Conservation (phyloP, 148 eudicot genomes). For the Chenopodium quinoa region DNA sequence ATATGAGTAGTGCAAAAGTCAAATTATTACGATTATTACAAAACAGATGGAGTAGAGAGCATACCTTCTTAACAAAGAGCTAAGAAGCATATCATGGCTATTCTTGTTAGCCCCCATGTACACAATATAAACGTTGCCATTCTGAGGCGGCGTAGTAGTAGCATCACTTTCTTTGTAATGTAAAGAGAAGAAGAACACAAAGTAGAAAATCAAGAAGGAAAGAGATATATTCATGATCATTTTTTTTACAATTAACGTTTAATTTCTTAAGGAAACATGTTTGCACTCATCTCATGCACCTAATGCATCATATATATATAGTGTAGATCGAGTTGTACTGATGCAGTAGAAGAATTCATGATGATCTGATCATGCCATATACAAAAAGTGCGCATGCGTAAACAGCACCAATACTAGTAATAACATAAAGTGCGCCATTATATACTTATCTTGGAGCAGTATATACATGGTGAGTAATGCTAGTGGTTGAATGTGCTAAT, state of each 20-base stretch:
- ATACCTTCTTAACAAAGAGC: slow-evolving; percentile 43
- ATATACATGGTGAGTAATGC: background rate
- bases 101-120: slow-evolving; percentile 57
- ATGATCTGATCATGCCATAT: background rate
- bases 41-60: background rate
- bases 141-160: background rate
- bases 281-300: background rate
- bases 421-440: slow-evolving; percentile 29
- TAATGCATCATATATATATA: slow-evolving; percentile 11
- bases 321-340: background rate
- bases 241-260: background rate
- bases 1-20: no score
- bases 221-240: slow-evolving; percentile 9
- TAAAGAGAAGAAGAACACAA: background rate
- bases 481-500: slow-evolving; percentile 11
- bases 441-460: slow-evolving; percentile 3
- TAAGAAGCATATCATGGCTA: slow-evolving; percentile 36
- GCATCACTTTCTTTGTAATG: background rate
- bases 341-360: background rate
- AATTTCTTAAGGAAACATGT: background rate
- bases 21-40: no score
- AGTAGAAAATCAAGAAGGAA: background rate
- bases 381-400: slow-evolving; percentile 26
- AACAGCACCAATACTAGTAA: slow-evolving; percentile 17
- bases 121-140: slow-evolving; percentile 44